Conservation (phyloP, 164 flowering plant genomes). For the Saururus chinensis region DNA sequence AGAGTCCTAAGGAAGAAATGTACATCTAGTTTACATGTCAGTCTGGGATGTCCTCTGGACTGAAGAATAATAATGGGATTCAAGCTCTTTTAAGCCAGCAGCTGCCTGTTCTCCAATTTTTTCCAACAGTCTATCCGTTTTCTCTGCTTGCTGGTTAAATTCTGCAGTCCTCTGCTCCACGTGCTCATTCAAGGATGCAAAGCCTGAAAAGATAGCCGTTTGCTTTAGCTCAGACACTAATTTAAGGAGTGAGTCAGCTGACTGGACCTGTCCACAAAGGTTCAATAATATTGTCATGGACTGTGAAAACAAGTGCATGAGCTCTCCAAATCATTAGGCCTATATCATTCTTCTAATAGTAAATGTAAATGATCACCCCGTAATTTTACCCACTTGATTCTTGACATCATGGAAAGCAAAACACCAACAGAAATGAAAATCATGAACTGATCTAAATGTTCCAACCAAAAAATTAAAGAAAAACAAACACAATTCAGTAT, state of each 20-base stretch:
- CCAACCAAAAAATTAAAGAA: too few relatives aligned
- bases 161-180: slow-evolving; percentile 66
- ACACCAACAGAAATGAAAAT: too few relatives aligned
- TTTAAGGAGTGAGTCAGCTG: slow-evolving; percentile 86
- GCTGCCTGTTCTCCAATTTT: slow-evolving; percentile 85
- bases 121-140: slow-evolving; percentile 50
- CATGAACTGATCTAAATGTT: too few relatives aligned
- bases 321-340: too few relatives aligned
- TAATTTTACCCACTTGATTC: too few relatives aligned
- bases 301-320: too few relatives aligned
- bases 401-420: too few relatives aligned
- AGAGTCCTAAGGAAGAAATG: neutral
- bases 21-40: neutral
- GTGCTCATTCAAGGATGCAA: slow-evolving; percentile 88
- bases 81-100: slow-evolving; percentile 79
- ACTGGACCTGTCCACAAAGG: slow-evolving; percentile 57
- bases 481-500: too few relatives aligned
- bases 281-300: too few relatives aligned
- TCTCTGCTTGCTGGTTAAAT: slow-evolving; percentile 56
- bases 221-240: slow-evolving; percentile 95
- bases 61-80: slow-evolving; percentile 78
- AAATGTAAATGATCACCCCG: too few relatives aligned
- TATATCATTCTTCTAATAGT: too few relatives aligned
- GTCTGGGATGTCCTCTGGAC: slow-evolving; percentile 22
- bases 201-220: slow-evolving; percentile 89